A percentile compares a stretch with the other conserved stretches of the same genome.
phyloP scores from a whole-genome alignment of 768 basidiomycete species.

The Holtermannia corniformis region DNA sequence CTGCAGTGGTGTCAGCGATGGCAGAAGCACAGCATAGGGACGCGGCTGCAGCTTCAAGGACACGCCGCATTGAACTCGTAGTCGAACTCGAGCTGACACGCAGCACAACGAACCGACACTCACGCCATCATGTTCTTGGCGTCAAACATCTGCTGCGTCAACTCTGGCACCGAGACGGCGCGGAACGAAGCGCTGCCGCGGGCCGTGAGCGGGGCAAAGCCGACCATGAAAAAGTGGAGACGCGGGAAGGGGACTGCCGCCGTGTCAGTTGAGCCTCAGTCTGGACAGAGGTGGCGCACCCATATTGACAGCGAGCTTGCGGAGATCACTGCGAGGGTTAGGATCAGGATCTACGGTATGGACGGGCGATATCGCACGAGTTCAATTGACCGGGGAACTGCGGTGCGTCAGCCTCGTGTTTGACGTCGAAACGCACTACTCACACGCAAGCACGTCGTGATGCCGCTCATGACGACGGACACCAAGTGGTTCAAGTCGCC shows the following conservation, averaged over 20 bases:
- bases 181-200: constrained; percentile 77
- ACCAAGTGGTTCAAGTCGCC: constrained; percentile 98
- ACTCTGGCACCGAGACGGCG: constrained; percentile 91
- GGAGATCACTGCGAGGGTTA: constrained; percentile 55
- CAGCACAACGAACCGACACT: too few species aligned
- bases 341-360: neutral
- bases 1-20: neutral
- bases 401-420: too few species aligned
- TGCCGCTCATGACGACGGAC: constrained; percentile 95
- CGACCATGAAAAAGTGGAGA: constrained; percentile 92
- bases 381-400: constrained; percentile 99
- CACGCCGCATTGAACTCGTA: neutral
- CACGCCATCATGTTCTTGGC: constrained; percentile 66
- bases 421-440: neutral
- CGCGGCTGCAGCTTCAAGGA: neutral
- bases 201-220: constrained; percentile 81
- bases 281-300: constrained; percentile 46
- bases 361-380: too few species aligned
- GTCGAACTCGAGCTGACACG: too few species aligned
- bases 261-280: constrained; percentile 18
- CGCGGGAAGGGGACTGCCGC: constrained; percentile 98
- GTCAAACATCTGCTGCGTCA: constrained; percentile 99
- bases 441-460: constrained; percentile 88
- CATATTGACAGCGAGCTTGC: constrained; percentile 91
- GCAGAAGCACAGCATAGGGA: neutral